phyloP scores from a whole-genome alignment of 345 rosid species.

The Leavenworthia alabamica region DNA sequence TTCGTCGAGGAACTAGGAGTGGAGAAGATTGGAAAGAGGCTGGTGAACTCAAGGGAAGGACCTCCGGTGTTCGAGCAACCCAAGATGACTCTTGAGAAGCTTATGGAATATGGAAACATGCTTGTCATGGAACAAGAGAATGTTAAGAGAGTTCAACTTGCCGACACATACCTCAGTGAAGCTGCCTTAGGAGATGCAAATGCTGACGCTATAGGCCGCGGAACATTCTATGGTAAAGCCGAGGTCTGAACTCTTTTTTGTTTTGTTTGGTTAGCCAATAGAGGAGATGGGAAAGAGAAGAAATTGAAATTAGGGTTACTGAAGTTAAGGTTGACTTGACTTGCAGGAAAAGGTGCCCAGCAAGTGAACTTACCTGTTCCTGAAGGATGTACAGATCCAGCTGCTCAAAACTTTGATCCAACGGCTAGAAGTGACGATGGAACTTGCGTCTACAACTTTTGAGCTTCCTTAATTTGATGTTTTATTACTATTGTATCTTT shows the following conservation, averaged over 20 bases:
- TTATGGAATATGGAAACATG: constrained; percentile 77
- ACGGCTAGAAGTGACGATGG: constrained; percentile 96
- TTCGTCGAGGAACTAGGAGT: constrained; percentile 64
- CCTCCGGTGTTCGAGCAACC: constrained; percentile 82
- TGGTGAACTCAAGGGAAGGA: constrained; percentile 86
- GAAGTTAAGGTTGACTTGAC: neutral
- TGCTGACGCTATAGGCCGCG: constrained; percentile 53
- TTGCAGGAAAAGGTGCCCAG: constrained; percentile 82
- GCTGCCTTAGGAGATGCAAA: constrained; percentile 95
- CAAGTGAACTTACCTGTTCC: constrained; percentile 66
- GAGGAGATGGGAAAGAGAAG: neutral
- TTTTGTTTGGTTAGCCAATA: neutral
- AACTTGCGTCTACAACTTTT: constrained; percentile 51
- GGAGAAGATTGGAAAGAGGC: constrained; percentile 55
- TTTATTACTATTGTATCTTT: neutral
- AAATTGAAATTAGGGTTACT: neutral
- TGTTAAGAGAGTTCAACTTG: constrained; percentile 93
- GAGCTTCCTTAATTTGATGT: constrained; percentile 26
- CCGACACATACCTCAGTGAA: constrained; percentile 70
- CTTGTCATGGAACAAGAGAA: constrained; percentile 87
- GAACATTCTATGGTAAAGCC: constrained; percentile 67
- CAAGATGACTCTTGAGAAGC: constrained; percentile 60
- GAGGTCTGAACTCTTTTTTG: constrained; percentile 20
- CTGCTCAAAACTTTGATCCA: constrained; percentile 70
- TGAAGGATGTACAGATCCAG: constrained; percentile 79